phyloP scores from a whole-genome alignment of 805 yeast species.

The Ogataea corticis region DNA sequence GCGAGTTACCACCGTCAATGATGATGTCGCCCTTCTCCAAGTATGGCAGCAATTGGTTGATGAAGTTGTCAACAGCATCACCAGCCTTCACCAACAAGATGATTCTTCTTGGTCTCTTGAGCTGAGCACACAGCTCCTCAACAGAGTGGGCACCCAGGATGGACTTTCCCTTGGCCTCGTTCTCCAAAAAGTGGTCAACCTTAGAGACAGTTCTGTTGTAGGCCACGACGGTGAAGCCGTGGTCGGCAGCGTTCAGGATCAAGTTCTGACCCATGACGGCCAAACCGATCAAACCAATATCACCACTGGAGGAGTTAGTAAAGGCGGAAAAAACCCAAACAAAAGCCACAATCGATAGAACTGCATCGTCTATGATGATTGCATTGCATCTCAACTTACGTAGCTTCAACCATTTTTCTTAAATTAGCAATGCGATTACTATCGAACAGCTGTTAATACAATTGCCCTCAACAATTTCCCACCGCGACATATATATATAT shows the following conservation, averaged over 20 bases:
- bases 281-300: constrained; percentile 97
- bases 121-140: constrained; percentile 80
- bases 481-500: constrained; percentile 3
- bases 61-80: constrained; percentile 88
- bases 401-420: constrained; percentile 17
- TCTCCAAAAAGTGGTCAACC: constrained; percentile 89
- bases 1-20: constrained; percentile 99
- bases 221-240: constrained; percentile 97
- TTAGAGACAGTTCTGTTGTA: constrained; percentile 96
- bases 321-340: neutral
- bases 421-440: neutral
- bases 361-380: too few relatives aligned
- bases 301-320: constrained; percentile 57
- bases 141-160: constrained; percentile 94
- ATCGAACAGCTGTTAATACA: neutral
- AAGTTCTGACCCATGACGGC: constrained; percentile 99
- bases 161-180: constrained; percentile 97
- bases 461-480: neutral
- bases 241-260: constrained; percentile 97
- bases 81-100: constrained; percentile 96
- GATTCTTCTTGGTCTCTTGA: constrained; percentile 97
- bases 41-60: constrained; percentile 82
- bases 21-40: constrained; percentile 96
- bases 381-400: constrained; percentile 13
- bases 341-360: too few relatives aligned